Conservation (phyloP, 768 basidiomycete genomes). For the Kondoa malvinella region DNA sequence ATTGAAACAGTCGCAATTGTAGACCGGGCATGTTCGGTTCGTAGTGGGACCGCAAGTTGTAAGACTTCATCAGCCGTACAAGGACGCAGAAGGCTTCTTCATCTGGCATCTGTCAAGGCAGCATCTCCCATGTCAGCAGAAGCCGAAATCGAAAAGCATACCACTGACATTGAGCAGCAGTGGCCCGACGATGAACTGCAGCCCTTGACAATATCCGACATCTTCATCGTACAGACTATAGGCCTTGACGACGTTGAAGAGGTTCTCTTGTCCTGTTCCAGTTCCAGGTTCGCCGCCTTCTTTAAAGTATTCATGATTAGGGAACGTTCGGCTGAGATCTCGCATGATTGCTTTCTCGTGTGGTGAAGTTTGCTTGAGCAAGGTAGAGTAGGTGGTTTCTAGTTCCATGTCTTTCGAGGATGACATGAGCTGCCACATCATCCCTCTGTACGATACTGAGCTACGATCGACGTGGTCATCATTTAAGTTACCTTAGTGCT, state of each 20-base stretch:
- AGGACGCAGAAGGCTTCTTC: slow-evolving; percentile 95
- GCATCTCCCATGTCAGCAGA: background rate
- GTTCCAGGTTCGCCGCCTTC: slow-evolving; percentile 44
- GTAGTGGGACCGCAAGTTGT: slow-evolving; percentile 89
- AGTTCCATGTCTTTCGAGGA: slow-evolving; percentile 81
- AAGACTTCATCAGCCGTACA: slow-evolving; percentile 86
- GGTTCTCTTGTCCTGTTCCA: slow-evolving; percentile 87
- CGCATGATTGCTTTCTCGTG: slow-evolving; percentile 90
- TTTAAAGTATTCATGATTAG: slow-evolving; percentile 87
- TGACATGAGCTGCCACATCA: slow-evolving; percentile 93
- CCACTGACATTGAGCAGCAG: slow-evolving; percentile 61
- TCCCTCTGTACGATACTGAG: slow-evolving; percentile 37
- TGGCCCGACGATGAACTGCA: slow-evolving; percentile 90
- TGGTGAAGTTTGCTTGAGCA: slow-evolving; percentile 63
- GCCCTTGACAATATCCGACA: slow-evolving; percentile 93
- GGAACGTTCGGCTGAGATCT: slow-evolving; percentile 80
- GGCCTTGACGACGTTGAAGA: slow-evolving; percentile 95
- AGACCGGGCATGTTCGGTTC: slow-evolving; percentile 98
- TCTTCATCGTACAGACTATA: slow-evolving; percentile 75
- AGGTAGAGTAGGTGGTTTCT: slow-evolving; percentile 60
- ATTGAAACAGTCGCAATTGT: slow-evolving; percentile 75
- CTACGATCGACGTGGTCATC: background rate
- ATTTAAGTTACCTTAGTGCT: slow-evolving; percentile 57
- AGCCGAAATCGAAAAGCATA: background rate
- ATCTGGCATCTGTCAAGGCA: slow-evolving; percentile 69